Evolutionary conservation across 176 grass and related monocot species (phyloP), one percentile per base, ranked within the genome.

Genomic region (Oryza rufipogon): DNA sequence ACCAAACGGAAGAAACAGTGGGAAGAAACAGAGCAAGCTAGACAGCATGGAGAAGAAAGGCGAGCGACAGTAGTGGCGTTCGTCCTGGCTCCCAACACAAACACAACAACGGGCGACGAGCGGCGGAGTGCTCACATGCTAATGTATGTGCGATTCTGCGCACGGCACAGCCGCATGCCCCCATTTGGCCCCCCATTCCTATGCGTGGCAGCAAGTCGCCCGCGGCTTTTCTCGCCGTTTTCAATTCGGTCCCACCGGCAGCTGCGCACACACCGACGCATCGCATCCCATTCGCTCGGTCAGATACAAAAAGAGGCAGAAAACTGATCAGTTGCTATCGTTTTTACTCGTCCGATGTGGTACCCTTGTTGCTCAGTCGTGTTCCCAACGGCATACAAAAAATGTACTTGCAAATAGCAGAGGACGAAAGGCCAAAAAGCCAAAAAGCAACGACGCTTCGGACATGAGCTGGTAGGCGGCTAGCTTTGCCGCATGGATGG

Each of bases 121-220:
- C 30, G 61, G 71, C 30, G 61, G 76, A n/a, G 71, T 45, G 61
- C 44, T 52, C 81, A 72, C 69, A 73, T 73, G 80, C 51, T 6
- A n/a, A 22, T 48, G 11, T 38, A 63, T 76, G 45, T 33, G 65
- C 65, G 12, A 30, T 34, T 15, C 11, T 36, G 66, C 12, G 16
- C 32, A 68, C 66, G 6, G 28, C 30, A 68, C 13, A 36, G 47
- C 9, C 11, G 26, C 25, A 9, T 22, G 70, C 48, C 2, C 2
- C 44, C 73, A 52, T 12, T 13, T 10, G 41, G 3, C 20, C 38
- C 12, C 12, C 63, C 7, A 11, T 15, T 41, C 39, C 39, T 41
- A 15, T 47, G 70, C 41, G 0, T 15, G 11, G 20, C 28, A 7
- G 17, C 11, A 22, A 25, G 49, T 6, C 16, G 51, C 52, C 5